These are phyloP conservation scores for Pseudognaphalium luteoalbum DNA, from an alignment of 129 eudicot genomes.

Conservation along the genomic window DNA sequence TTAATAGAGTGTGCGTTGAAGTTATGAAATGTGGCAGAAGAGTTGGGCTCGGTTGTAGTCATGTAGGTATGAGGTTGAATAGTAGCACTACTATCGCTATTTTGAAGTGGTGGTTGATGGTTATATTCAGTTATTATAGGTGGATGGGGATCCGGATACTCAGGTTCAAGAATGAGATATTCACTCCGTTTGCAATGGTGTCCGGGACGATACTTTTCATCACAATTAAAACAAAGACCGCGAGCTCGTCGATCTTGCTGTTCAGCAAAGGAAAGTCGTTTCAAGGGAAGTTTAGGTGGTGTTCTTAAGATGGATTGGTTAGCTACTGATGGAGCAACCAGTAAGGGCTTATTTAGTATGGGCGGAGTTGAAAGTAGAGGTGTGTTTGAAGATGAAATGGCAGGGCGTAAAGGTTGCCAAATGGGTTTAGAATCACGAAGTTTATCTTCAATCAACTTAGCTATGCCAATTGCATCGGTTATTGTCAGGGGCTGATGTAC, in stretches of 20 bases:
- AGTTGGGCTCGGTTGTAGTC: too few relatives aligned
- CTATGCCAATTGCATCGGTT: neutral
- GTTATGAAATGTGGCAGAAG: too few relatives aligned
- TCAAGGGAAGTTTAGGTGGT: neutral
- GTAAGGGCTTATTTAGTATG: neutral
- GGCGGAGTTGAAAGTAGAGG: neutral
- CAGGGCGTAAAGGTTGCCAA: neutral
- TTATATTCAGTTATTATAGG: neutral
- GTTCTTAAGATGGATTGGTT: neutral
- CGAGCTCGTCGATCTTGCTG: neutral
- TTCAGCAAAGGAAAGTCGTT: neutral
- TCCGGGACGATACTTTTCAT: neutral
- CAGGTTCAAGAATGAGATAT: neutral
- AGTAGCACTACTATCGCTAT: too few relatives aligned
- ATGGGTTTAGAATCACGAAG: neutral
- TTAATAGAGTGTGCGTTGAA: too few relatives aligned
- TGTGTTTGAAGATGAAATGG: neutral
- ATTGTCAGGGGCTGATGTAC: too few relatives aligned
- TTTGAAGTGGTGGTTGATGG: too few relatives aligned
- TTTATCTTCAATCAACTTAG: neutral
- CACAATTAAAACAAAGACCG: neutral
- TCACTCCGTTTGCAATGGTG: neutral
- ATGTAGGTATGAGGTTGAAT: too few relatives aligned
- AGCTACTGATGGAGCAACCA: neutral
- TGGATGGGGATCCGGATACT: neutral